phyloP scores from a whole-genome alignment of 345 rosid genomes.

The Diplotaxis tenuifolia region DNA sequence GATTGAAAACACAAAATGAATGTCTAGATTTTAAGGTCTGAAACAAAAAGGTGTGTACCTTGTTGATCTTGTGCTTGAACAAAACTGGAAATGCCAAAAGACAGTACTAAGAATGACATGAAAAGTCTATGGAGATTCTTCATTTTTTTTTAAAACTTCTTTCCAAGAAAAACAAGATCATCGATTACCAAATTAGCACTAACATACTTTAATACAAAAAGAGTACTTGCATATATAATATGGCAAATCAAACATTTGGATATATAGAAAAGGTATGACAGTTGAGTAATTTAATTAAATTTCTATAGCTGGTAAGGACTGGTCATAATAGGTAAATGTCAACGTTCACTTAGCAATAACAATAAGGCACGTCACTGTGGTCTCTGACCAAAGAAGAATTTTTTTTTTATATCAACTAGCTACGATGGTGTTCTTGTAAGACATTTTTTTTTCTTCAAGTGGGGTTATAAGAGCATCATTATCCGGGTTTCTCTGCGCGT shows the following conservation, averaged over 20 bases:
- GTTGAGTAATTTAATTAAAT: neutral
- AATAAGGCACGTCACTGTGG: slow-evolving; percentile 4
- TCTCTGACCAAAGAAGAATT: neutral
- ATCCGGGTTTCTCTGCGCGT: too few species aligned
- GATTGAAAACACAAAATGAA: neutral
- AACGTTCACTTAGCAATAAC: neutral
- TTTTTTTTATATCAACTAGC: neutral
- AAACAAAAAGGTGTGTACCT: slow-evolving; percentile 19
- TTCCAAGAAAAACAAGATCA: neutral
- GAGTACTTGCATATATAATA: neutral
- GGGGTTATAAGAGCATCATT: neutral
- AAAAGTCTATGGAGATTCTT: slow-evolving; percentile 9
- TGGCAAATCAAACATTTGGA: slow-evolving; percentile 5
- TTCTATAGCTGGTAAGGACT: neutral
- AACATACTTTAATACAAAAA: neutral
- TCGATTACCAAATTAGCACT: neutral
- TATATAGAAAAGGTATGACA: neutral
- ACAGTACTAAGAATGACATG: neutral
- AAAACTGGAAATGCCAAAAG: slow-evolving; percentile 6
- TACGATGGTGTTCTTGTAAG: neutral
- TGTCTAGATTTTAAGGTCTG: neutral
- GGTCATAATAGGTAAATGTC: neutral
- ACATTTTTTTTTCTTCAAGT: neutral
- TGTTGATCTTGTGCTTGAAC: slow-evolving; percentile 31
- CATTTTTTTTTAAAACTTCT: slow-evolving; percentile 10